Percentiles rank a stretch among this genome's conserved stretches.
These are phyloP conservation scores for Calocybe indica DNA, from an alignment of 768 basidiomycete species.

Conservation along the genomic window DNA sequence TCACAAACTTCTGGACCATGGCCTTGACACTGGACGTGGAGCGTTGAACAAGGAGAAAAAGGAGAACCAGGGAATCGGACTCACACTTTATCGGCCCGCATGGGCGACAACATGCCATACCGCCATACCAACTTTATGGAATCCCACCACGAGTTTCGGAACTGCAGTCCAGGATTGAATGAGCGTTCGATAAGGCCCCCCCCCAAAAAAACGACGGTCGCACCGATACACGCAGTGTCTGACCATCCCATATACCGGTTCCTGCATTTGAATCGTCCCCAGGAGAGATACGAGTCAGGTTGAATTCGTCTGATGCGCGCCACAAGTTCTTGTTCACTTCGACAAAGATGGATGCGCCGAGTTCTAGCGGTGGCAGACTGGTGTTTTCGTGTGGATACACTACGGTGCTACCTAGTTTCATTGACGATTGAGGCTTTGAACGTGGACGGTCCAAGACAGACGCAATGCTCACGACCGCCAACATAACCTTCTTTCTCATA, in stretches of 20 bases:
- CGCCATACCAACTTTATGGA: conserved; percentile 70
- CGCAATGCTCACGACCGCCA: conserved; percentile 70
- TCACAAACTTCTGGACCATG: conserved; percentile 46
- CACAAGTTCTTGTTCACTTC: conserved; percentile 59
- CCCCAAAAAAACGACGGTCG: conserved; percentile 11
- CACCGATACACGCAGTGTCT: conserved; percentile 61
- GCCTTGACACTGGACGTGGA: conserved; percentile 42
- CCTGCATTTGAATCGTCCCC: conserved; percentile 42
- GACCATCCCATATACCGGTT: conserved; percentile 82
- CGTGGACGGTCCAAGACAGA: conserved; percentile 1
- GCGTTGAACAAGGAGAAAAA: neutral
- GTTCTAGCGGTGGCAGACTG: conserved; percentile 60
- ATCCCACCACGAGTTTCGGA: conserved; percentile 62
- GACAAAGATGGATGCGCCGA: conserved; percentile 89
- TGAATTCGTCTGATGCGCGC: conserved; percentile 79
- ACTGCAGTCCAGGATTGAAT: conserved; percentile 20
- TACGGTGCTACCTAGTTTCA: conserved; percentile 59
- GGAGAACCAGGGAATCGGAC: conserved; percentile 10
- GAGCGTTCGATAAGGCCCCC: neutral
- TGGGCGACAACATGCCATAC: conserved; percentile 64
- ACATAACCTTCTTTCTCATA: conserved; percentile 75
- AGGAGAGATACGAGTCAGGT: conserved; percentile 50
- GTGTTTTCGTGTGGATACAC: conserved; percentile 68
- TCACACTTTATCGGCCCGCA: conserved; percentile 50
- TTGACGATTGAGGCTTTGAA: conserved; percentile 2